Percentiles rank a stretch among this genome's conserved stretches.
Conservation (phyloP, 1,284 basidiomycete species). For the Fomitopsis pinicola region DNA sequence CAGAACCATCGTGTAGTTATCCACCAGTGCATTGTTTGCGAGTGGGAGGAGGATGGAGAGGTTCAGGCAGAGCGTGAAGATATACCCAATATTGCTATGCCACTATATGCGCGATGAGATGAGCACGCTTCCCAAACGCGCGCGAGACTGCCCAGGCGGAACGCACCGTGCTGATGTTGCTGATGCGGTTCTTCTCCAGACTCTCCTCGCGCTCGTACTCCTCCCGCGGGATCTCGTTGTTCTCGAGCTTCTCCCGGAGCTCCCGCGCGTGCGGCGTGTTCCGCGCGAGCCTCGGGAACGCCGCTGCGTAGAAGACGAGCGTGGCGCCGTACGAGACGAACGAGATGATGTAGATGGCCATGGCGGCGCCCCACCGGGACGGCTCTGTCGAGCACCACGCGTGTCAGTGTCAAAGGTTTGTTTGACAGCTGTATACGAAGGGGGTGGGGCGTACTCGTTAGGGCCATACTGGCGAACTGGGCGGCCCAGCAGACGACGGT, state of each 20-base stretch:
- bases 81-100: slow-evolving; percentile 76
- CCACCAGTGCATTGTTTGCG: slow-evolving; percentile 58
- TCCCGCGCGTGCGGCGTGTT: slow-evolving; percentile 68
- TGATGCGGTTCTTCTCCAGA: slow-evolving; percentile 80
- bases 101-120: slow-evolving; percentile 35
- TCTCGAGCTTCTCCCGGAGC: slow-evolving; percentile 54
- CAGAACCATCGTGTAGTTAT: slow-evolving; percentile 68
- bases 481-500: slow-evolving; percentile 78
- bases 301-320: slow-evolving; percentile 77
- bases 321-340: slow-evolving; percentile 76
- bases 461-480: slow-evolving; percentile 72
- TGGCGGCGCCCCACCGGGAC: slow-evolving; percentile 68
- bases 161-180: slow-evolving; percentile 78
- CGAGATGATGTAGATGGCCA: slow-evolving; percentile 79
- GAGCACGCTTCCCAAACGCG: neutral
- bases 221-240: slow-evolving; percentile 52
- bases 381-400: slow-evolving; percentile 38
- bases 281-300: slow-evolving; percentile 79
- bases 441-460: slow-evolving; percentile 46
- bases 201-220: slow-evolving; percentile 76
- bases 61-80: slow-evolving; percentile 62
- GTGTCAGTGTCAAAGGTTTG: neutral
- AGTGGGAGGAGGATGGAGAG: slow-evolving; percentile 72
- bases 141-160: slow-evolving; percentile 1
- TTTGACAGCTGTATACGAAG: no score